Evolutionary conservation across 2,329 filamentous ascomycete species (phyloP).

Genomic region (Diplodia scrobiculata): DNA sequence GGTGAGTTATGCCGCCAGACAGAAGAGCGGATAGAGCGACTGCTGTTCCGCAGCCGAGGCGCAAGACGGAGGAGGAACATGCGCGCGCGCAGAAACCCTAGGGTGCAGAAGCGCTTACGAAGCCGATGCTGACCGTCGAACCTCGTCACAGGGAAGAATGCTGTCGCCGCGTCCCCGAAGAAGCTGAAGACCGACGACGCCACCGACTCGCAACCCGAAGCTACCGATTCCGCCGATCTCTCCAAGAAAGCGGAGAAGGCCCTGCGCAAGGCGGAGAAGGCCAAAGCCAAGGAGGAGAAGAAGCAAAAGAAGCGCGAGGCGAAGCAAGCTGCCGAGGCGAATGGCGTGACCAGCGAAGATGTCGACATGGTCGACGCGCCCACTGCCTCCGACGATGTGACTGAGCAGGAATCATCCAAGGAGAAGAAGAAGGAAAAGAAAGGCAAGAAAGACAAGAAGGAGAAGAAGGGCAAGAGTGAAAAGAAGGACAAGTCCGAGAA

Average conservation of each 20-base stretch:
- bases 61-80: background rate
- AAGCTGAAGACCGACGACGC: constrained; percentile 11
- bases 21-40: background rate
- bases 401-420: constrained; percentile 27
- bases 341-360: constrained; percentile 5
- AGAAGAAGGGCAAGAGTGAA: constrained; percentile 19
- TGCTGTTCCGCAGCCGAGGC: background rate
- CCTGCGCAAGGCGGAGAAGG: constrained; percentile 33
- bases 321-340: constrained; percentile 34
- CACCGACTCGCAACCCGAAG: background rate
- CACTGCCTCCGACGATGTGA: constrained; percentile 22
- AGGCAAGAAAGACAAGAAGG: constrained; percentile 26
- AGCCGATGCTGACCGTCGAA: background rate
- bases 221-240: background rate
- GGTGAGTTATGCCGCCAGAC: constrained; percentile 4
- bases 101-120: background rate
- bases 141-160: background rate
- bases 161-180: constrained; percentile 10
- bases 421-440: constrained; percentile 32
- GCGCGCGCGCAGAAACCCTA: background rate
- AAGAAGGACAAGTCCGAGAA: constrained; percentile 30
- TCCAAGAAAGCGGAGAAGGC: constrained; percentile 46
- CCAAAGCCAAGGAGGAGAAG: constrained; percentile 29
- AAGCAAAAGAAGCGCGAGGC: constrained; percentile 19
- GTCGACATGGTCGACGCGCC: constrained; percentile 16